phyloP scores from a whole-genome alignment of 768 basidiomycete genomes.

The Lactarius hengduanensis region DNA sequence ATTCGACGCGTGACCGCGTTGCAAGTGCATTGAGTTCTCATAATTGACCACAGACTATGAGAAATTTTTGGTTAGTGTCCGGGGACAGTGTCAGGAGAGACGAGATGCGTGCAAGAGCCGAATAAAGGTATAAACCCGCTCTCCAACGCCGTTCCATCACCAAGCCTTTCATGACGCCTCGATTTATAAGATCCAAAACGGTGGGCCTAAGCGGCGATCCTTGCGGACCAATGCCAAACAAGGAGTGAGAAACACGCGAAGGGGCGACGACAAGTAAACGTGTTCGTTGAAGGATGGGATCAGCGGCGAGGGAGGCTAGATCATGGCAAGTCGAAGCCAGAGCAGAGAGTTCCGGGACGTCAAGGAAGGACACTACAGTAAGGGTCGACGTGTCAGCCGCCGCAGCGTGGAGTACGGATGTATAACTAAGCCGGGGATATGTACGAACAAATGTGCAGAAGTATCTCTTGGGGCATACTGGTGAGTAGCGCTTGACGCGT shows the following conservation, averaged over 20 bases:
- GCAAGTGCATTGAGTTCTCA: conserved; percentile 53
- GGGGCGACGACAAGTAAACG: conserved; percentile 63
- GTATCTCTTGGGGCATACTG: conserved; percentile 20
- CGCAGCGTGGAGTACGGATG: conserved; percentile 13
- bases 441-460: conserved; percentile 21
- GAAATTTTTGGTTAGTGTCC: not conserved
- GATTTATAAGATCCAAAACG: conserved; percentile 61
- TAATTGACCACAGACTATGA: conserved; percentile 67
- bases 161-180: conserved; percentile 68
- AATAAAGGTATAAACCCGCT: conserved; percentile 63
- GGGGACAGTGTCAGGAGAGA: conserved; percentile 7
- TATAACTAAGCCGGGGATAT: not conserved
- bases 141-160: conserved; percentile 67
- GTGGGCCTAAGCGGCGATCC: conserved; percentile 63
- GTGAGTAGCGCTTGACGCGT: conserved; percentile 3
- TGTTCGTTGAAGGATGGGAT: conserved; percentile 62
- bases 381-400: conserved; percentile 5
- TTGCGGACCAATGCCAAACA: conserved; percentile 57
- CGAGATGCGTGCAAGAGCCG: conserved; percentile 48
- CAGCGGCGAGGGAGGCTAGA: conserved; percentile 52
- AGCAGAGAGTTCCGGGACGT: conserved; percentile 65
- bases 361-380: conserved; percentile 72
- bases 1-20: conserved; percentile 52
- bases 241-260: conserved; percentile 61
- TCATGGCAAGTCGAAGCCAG: conserved; percentile 48